Evolutionary conservation across 2,329 filamentous ascomycete species (phyloP), one percentile per base, ranked within the genome.

Genomic region (Ophiostoma australiae): DNA sequence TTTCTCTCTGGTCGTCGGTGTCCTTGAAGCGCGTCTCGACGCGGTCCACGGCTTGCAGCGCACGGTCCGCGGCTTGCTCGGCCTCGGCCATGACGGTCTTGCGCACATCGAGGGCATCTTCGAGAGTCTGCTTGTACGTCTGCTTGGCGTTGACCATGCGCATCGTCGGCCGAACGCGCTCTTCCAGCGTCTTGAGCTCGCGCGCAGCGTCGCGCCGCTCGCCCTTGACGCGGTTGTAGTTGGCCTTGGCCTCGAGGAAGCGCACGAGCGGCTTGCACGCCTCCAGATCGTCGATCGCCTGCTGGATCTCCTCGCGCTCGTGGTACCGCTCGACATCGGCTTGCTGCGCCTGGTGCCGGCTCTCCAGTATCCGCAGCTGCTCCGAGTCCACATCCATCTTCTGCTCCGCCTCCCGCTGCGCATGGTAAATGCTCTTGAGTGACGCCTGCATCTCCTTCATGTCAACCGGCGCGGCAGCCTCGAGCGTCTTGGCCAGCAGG

Each of bases 291-390:
- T 85, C 81, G 4, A 94, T 84, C 71, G 86, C 87, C 69, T 86
- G 81, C 76, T 90, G 83, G 68, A 93, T 87, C 69, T 87, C 84
- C 70, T 90, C 87, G 71, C 93, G 87, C 78, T 98, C 90, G 68
- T 88, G 87, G 76, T 95, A 85, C 74, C 92, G 89, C 75, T 96
- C 90, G 33, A 98, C 93, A 76, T 97, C 94, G 11, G 87, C 89
- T 76, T 91, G 88, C 65, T 96, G 87, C 68, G 88, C 86, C 73
- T 86, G 82, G 74, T 98, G 94, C 37, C 93, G 88, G 58, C 82
- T 85, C 77, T 97, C 89, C 67, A 94, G 82, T 70, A 86, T 88
- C 69, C 83, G 83, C 8, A 98, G 81, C 35, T 85, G 82, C 67
- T 91, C 90, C 48, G 83, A 80, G 70, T 91, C 86, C 3, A 81